phyloP scores from a whole-genome alignment of 1,284 basidiomycete species.

The Sporisorium sorghi region DNA sequence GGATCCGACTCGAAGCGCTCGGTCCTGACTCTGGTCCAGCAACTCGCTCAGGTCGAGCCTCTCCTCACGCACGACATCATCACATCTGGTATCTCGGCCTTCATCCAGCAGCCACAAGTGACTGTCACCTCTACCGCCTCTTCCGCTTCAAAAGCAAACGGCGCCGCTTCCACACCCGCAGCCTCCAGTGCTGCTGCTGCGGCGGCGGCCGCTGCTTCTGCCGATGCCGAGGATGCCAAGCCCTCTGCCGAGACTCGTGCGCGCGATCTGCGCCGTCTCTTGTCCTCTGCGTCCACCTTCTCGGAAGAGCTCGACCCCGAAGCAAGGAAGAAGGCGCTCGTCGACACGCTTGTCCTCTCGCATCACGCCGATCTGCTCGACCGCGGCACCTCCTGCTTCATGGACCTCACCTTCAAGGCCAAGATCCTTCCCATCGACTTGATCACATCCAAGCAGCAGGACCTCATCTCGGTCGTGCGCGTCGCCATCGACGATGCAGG shows the following conservation, averaged over 20 bases:
- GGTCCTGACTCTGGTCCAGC: slow-evolving; percentile 24
- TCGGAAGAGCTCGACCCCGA: slow-evolving; percentile 33
- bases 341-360: slow-evolving; percentile 62
- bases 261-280: slow-evolving; percentile 46
- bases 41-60: slow-evolving; percentile 28
- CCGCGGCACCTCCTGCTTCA: slow-evolving; percentile 54
- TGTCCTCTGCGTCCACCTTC: slow-evolving; percentile 52
- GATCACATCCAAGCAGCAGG: slow-evolving; percentile 50
- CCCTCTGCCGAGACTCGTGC: slow-evolving; percentile 42
- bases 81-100: slow-evolving; percentile 40
- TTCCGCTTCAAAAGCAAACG: slow-evolving; percentile 24
- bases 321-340: slow-evolving; percentile 46
- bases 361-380: slow-evolving; percentile 59
- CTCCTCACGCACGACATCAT: slow-evolving; percentile 46
- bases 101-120: slow-evolving; percentile 32
- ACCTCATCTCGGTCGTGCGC: slow-evolving; percentile 45
- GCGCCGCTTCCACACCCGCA: slow-evolving; percentile 15
- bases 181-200: slow-evolving; percentile 14
- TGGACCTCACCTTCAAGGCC: slow-evolving; percentile 62
- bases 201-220: slow-evolving; percentile 21
- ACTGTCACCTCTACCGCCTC: slow-evolving; percentile 8
- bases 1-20: slow-evolving; percentile 32
- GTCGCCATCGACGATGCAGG: slow-evolving; percentile 36
- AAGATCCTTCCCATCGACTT: slow-evolving; percentile 57
- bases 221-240: slow-evolving; percentile 43